Percentiles rank a stretch among this genome's conserved stretches.
Conservation (phyloP, 75 land plant species). For the Pinus tabuliformis region DNA sequence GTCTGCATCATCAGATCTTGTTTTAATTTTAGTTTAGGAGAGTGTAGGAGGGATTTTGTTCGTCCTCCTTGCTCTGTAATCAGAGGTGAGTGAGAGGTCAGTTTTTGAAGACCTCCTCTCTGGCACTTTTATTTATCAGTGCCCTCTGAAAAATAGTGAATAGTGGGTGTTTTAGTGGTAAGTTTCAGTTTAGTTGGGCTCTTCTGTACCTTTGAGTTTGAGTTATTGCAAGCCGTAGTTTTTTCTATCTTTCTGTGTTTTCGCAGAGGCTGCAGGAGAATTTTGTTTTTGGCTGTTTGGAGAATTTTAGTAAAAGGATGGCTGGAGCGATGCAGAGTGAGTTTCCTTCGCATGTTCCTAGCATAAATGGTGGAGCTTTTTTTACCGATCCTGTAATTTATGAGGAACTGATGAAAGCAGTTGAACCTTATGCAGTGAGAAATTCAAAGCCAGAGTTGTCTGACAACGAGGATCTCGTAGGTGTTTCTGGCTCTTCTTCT, state of each 20-base stretch:
- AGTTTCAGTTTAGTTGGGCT: neutral
- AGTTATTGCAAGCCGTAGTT: neutral
- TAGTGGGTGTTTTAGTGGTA: neutral
- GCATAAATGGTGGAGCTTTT: neutral
- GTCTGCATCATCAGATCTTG: neutral
- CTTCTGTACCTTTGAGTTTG: neutral
- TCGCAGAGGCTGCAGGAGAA: neutral
- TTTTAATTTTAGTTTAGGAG: neutral
- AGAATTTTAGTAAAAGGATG: neutral
- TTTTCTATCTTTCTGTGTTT: neutral
- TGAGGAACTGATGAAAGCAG: conserved; percentile 10
- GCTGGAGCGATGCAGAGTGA: conserved; percentile 6
- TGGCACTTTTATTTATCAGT: too few relatives aligned
- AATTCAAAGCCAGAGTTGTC: neutral
- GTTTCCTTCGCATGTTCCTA: conserved; percentile 9
- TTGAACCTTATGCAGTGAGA: conserved; percentile 7
- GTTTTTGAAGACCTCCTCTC: conserved; percentile 1
- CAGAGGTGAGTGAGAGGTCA: neutral
- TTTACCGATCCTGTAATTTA: neutral
- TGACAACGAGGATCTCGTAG: neutral
- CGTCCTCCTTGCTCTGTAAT: neutral
- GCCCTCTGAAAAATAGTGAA: neutral
- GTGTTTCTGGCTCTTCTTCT: neutral
- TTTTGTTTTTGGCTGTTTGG: neutral
- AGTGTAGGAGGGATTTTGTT: conserved; percentile 1